Evolutionary conservation across 768 basidiomycete species (phyloP), one percentile per base, ranked within the genome.

Genomic region (Nidularia pulvinata): DNA sequence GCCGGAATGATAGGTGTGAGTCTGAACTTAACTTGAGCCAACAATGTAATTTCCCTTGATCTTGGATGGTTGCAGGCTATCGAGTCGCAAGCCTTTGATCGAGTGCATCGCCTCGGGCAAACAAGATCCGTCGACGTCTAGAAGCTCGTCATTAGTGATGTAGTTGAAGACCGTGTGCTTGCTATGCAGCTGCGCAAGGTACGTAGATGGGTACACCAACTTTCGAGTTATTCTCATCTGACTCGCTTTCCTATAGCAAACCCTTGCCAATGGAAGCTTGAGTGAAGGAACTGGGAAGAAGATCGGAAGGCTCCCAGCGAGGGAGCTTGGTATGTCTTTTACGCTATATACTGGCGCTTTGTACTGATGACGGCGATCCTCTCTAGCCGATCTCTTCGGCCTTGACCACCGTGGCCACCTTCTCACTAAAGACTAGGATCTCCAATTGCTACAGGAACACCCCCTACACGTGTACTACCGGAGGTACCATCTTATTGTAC

Each of bases 131-230:
- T 86, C 10, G 56, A 69, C 19, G 79, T 86, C 10, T 70, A 83
- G 39, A 78, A 84, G 7, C 72, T 86, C 5, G 84, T 86, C 33
- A 83, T 86, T 37, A 63, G 67, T 2, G 72, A 83, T 55, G 85
- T 83, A 0, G 82, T 87, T 33, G 89, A 91, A 61, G 83, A 89
- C 60, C 75, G 89, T n/a, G 83, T 92, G 33, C 71, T 88, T 30
- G 72, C 72, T 0, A 68, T 91, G 55, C 88, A 89, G 58, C 76
- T 81, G 42, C 73, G 82, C 52, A 88, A 88, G 74, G 78, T 77
- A 53, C 16, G 64, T 55, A 51, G 14, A 14, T n/a, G 52, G 7
- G 33, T 42, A 30, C 13, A 5, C 9, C 33, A 51, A 36, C 2
- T 48, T 37, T 51, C 19, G 49, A 16, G 25, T 46, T 25, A 30